Evolutionary conservation across 306 rosid genomes (phyloP).

Genomic region (Dryas alaskensis): DNA sequence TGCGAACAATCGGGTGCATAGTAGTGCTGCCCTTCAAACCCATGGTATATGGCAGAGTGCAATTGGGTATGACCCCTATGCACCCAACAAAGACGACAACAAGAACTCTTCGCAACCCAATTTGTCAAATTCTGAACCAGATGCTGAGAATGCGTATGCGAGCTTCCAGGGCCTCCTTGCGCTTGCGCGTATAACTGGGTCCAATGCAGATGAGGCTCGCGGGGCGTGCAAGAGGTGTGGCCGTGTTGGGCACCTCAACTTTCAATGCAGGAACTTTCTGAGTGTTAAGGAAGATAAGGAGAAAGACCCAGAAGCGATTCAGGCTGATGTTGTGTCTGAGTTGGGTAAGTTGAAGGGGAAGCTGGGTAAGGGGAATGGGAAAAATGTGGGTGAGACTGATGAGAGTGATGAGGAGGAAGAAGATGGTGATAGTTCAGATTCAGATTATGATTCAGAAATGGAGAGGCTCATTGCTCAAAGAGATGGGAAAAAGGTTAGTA

Average conservation of each 20-base stretch:
- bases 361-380: constrained; percentile 40
- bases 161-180: constrained; percentile 93
- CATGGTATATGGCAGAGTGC: constrained; percentile 99
- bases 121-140: constrained; percentile 51
- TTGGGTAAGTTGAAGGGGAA: constrained; percentile 62
- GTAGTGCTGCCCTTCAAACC: constrained; percentile 97
- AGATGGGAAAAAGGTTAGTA: constrained; percentile 48
- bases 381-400: constrained; percentile 45
- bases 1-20: constrained; percentile 93
- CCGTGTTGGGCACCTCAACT: constrained; percentile 90
- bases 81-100: constrained; percentile 79
- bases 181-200: constrained; percentile 80
- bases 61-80: constrained; percentile 89
- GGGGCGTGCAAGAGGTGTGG: constrained; percentile 94
- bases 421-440: constrained; percentile 68
- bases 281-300: constrained; percentile 72
- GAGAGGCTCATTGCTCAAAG: constrained; percentile 72
- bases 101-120: constrained; percentile 46
- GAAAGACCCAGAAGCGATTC: constrained; percentile 56
- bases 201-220: constrained; percentile 67
- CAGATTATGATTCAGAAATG: constrained; percentile 71
- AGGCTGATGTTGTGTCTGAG: constrained; percentile 52
- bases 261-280: constrained; percentile 85
- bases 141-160: constrained; percentile 85
- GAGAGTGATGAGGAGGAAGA: constrained; percentile 64